Percentiles rank a stretch among this genome's conserved stretches.
phyloP scores from a whole-genome alignment of 208 protist genomes.

The Angomonas deanei region DNA sequence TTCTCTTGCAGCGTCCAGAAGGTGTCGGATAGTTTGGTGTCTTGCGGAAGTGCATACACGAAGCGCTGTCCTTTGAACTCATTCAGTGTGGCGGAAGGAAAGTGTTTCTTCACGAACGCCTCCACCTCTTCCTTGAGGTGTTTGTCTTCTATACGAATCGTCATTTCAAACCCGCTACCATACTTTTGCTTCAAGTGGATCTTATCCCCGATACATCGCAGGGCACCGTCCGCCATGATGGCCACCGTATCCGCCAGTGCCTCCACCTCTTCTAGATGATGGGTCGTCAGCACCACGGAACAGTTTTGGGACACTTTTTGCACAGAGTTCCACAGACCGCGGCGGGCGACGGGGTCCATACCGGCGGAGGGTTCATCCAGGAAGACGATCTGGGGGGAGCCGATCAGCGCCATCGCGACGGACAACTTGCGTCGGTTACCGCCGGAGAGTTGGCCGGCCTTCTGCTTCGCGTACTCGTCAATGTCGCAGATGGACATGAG shows the following conservation, averaged over 20 bases:
- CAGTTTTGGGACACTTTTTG: conserved; percentile 50
- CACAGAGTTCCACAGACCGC: conserved; percentile 71
- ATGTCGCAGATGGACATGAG: conserved; percentile 40
- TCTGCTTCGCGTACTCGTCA: conserved; percentile 19
- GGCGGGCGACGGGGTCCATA: conserved; percentile 83
- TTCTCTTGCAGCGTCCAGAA: conserved; percentile 43
- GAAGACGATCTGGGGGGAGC: conserved; percentile 58
- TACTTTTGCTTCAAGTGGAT: conserved; percentile 83
- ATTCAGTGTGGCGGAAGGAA: conserved; percentile 13
- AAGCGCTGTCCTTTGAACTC: conserved; percentile 12
- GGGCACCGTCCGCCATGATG: conserved; percentile 86
- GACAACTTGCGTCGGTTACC: conserved; percentile 86
- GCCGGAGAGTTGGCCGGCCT: conserved; percentile 41
- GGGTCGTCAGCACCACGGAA: conserved; percentile 87
- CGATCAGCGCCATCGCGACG: conserved; percentile 75
- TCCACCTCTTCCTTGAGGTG: conserved; percentile 10
- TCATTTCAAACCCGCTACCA: conserved; percentile 56
- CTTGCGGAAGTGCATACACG: conserved; percentile 20
- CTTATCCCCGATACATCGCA: conserved; percentile 84
- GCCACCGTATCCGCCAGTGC: conserved; percentile 72
- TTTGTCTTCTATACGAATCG: conserved; percentile 20
- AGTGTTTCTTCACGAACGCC: conserved; percentile 28
- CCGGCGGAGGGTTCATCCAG: conserved; percentile 87
- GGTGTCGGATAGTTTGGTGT: conserved; percentile 33
- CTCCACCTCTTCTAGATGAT: conserved; percentile 91